Evolutionary conservation across 1,284 basidiomycete species (phyloP).

Genomic region (Ceratobasidium sp.): DNA sequence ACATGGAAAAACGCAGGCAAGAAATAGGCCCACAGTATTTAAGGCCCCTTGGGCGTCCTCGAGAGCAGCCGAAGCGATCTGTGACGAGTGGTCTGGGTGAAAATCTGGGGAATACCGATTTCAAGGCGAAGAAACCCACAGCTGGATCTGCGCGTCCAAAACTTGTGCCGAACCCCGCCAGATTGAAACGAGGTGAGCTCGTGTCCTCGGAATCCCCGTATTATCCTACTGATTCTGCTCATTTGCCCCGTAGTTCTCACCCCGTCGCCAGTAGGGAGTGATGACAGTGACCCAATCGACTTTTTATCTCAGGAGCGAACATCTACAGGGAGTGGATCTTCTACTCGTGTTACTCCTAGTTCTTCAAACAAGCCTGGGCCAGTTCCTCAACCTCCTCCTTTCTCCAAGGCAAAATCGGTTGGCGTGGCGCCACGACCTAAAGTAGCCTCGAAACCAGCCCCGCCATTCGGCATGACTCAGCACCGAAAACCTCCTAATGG

Average conservation of each 20-base stretch:
- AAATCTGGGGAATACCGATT: slow-evolving; percentile 18
- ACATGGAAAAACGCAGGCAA: slow-evolving; percentile 25
- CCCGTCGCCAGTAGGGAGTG: not conserved
- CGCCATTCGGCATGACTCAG: not conserved
- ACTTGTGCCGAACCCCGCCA: slow-evolving; percentile 1
- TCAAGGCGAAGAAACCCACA: not conserved
- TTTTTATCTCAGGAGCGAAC: slow-evolving; percentile 16
- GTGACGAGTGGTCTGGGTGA: slow-evolving; percentile 24
- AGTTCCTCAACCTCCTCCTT: slow-evolving; percentile 25
- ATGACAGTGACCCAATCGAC: slow-evolving; percentile 25
- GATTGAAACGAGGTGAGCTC: not conserved
- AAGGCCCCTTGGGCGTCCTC: not conserved
- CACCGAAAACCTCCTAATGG: not conserved
- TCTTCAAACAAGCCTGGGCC: not conserved
- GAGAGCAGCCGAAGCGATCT: not conserved
- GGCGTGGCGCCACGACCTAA: not conserved
- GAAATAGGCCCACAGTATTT: not conserved
- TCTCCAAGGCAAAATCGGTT: slow-evolving; percentile 5
- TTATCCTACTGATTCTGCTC: not conserved
- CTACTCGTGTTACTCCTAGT: not conserved
- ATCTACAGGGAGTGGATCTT: not conserved
- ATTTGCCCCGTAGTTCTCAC: not conserved
- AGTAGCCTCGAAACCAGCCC: not conserved
- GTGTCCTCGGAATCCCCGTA: not conserved
- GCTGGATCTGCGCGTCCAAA: not conserved